Evolutionary conservation across 495 filamentous ascomycete species (phyloP).

Genomic region (Polyplosphaeria fusca): DNA sequence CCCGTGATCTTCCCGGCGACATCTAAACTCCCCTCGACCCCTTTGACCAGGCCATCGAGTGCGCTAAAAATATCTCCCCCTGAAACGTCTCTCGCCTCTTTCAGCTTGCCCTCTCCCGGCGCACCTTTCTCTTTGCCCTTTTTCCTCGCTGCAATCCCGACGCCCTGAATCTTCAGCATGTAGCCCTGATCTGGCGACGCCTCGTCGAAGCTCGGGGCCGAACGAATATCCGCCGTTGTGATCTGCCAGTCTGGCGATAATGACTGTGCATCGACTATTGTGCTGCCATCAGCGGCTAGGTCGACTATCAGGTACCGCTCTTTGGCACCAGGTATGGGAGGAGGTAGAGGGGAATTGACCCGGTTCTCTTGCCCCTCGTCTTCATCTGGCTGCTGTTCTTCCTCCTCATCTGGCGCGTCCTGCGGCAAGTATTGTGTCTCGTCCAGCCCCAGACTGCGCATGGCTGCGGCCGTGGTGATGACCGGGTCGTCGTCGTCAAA

Average conservation of each 20-base stretch:
- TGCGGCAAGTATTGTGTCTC: slow-evolving; percentile 23
- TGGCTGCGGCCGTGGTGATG: slow-evolving; percentile 36
- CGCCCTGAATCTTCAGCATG: slow-evolving; percentile 39
- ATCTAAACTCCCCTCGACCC: slow-evolving; percentile 28
- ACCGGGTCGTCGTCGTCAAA: slow-evolving; percentile 49
- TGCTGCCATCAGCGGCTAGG: slow-evolving; percentile 38
- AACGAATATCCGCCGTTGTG: slow-evolving; percentile 25
- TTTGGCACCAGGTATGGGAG: slow-evolving; percentile 26
- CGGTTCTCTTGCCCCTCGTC: slow-evolving; percentile 7
- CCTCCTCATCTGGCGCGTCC: slow-evolving; percentile 1
- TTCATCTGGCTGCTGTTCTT: background rate
- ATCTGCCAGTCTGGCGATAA: slow-evolving; percentile 41
- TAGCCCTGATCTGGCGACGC: slow-evolving; percentile 24
- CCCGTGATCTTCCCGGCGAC: slow-evolving; percentile 32
- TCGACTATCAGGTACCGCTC: slow-evolving; percentile 42
- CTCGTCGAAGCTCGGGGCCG: slow-evolving; percentile 39
- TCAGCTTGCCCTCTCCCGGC: slow-evolving; percentile 23
- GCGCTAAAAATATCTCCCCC: slow-evolving; percentile 31
- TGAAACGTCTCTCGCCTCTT: slow-evolving; percentile 22
- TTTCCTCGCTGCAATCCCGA: slow-evolving; percentile 17
- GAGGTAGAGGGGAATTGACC: slow-evolving; percentile 30
- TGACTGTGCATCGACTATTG: slow-evolving; percentile 34
- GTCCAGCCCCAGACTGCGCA: slow-evolving; percentile 34
- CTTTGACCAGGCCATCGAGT: slow-evolving; percentile 25
- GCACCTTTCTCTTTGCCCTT: slow-evolving; percentile 20